Percentiles rank a stretch among this genome's conserved stretches.
phyloP scores from a whole-genome alignment of 2,329 filamentous ascomycete genomes.

The Trichocomaceae sp. region DNA sequence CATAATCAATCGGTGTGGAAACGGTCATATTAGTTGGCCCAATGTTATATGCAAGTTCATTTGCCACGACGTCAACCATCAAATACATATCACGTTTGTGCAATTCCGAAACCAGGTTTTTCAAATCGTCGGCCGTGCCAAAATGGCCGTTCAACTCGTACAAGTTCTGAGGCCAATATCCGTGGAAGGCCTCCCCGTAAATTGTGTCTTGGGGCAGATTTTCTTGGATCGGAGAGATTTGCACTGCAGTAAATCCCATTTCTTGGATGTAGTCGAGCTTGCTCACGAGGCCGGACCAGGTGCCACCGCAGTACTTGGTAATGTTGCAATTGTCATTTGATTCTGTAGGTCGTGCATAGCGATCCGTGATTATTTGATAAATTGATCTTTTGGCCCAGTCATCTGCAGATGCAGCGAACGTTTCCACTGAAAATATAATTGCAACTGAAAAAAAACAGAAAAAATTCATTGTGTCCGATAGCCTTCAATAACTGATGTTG shows the following conservation, averaged over 20 bases:
- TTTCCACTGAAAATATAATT: not conserved
- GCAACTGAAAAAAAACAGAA: not conserved
- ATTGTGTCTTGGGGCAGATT: constrained; percentile 27
- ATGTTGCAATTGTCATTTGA: constrained; percentile 17
- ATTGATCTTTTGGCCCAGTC: constrained; percentile 35
- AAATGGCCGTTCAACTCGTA: constrained; percentile 41
- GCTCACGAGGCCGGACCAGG: constrained; percentile 39
- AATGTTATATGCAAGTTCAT: constrained; percentile 31
- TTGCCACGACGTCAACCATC: constrained; percentile 45
- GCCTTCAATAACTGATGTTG: not conserved
- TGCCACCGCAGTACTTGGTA: constrained; percentile 40
- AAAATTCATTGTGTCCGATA: constrained; percentile 6
- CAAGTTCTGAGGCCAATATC: constrained; percentile 42
- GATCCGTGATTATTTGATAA: constrained; percentile 38
- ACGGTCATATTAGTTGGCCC: constrained; percentile 9
- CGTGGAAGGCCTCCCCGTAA: constrained; percentile 38
- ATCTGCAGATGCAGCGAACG: constrained; percentile 14
- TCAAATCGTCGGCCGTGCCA: constrained; percentile 38
- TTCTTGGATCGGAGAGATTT: constrained; percentile 34
- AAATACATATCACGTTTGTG: constrained; percentile 41
- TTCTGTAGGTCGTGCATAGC: constrained; percentile 30
- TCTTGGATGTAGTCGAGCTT: constrained; percentile 42
- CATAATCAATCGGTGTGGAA: constrained; percentile 15
- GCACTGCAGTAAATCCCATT: constrained; percentile 41
- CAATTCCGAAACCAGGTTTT: constrained; percentile 35